Conservation (phyloP, 495 filamentous ascomycete species). For the Talaromyces ruber region DNA sequence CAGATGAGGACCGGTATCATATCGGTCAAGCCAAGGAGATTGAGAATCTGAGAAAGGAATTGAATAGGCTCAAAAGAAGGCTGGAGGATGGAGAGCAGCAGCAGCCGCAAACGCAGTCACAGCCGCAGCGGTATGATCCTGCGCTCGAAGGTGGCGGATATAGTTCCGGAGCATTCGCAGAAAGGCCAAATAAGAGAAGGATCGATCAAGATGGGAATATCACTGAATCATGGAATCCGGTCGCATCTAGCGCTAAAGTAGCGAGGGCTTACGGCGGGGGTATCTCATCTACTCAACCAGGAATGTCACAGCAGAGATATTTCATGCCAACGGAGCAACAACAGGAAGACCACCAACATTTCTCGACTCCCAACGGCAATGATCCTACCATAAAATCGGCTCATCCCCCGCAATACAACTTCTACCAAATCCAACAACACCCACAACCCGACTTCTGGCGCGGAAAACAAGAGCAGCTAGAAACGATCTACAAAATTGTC, state of each 20-base stretch:
- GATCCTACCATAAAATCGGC: neutral
- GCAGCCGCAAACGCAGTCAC: neutral
- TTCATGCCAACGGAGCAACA: neutral
- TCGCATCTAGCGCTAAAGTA: neutral
- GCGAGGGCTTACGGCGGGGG: neutral
- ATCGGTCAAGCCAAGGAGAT: conserved; percentile 26
- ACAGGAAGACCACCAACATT: neutral
- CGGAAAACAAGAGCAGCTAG: conserved; percentile 19
- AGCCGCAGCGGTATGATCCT: too few species aligned
- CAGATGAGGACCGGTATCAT: conserved; percentile 24
- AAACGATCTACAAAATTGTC: conserved; percentile 24
- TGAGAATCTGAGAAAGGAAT: conserved; percentile 19
- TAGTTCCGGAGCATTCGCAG: neutral
- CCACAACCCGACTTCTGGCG: conserved; percentile 7
- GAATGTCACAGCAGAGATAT: neutral
- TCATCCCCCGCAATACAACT: neutral
- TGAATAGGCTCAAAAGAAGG: conserved; percentile 8
- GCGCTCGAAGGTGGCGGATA: too few species aligned
- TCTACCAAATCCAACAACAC: conserved; percentile 3
- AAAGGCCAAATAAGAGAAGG: neutral
- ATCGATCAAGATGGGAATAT: neutral
- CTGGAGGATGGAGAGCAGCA: neutral
- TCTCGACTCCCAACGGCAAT: neutral
- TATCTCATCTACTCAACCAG: neutral
- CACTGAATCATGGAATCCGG: neutral